Base-by-base conservation (phyloP, 2,329 filamentous ascomycete genomes). In the Paraphoma chrysanthemicola region DNA sequence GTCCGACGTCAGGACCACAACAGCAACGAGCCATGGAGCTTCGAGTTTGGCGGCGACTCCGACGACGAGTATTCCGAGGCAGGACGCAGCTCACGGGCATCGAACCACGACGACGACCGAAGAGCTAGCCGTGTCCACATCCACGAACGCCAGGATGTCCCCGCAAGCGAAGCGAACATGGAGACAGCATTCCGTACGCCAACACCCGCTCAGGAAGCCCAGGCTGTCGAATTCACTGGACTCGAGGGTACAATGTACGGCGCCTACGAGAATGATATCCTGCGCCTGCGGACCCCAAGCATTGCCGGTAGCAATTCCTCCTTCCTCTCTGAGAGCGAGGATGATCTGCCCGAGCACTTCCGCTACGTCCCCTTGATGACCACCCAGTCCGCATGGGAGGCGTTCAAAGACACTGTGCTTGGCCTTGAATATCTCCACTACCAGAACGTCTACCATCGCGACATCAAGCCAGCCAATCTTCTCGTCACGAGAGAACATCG, bases 341-440 rank as follows among this genome's bases (percentile, higher is more conserved):
- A 73, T 33, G 87, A 90, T 59, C 88, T 92, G 57, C 90, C 92
- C 36, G 92, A 97, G 66, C 93, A 98, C 73, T 92, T 92, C 75
- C 92, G 90, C 36, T 97, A 95, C 70, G 94, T 98, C 14, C 95
- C 95, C 14, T 93, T 93, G 78, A 91, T 99, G 79, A 96, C 94
- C 0, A 84, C 97, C 36, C 86, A 90, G 28, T 88, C 94, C 73
- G 90, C 93, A 12, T 88, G 93, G 30, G 88, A 87, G 38, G 90
- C 92, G 0, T 98, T 99, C 77, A 86, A 94, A 62, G 95, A 99
- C 75, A 97, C 94, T 0, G 89, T 99, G 2, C 83, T 98, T 38
- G 95, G 95, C 4, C 80, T 99, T 17, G 93, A 99, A 74, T 99
- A 98, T 74, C 83, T 99, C 8, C 81, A 83, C 65, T 82, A 80